Evolutionary conservation across 169 alveolate species (phyloP), one percentile per base, ranked within the genome.

Genomic region (Plasmodium berghei): DNA sequence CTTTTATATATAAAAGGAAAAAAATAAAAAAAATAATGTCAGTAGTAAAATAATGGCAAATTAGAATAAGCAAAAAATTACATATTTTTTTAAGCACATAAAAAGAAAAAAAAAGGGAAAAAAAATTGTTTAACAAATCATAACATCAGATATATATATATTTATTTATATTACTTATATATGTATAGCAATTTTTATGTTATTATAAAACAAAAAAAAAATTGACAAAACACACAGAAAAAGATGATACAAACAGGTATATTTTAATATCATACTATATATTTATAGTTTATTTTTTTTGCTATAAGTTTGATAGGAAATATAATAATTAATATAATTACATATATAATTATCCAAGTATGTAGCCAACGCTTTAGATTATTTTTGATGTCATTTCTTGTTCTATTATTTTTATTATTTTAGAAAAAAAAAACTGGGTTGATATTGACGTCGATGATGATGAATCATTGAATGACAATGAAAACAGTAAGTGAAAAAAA

Each of bases 241-340:
- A 77, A 77, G 71, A 77, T 77, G 89, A 63, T 77, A 54, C 89
- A 77, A 77, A 63, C 89, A 63, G 89, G 80, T 75, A 75, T 5
- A 45, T 0, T 34, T 3, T 4, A 34, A 3, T 5, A 34, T 34
- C 42, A 34, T 34, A 34, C 3, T 34, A 34, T 34, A 34, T 34
- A 34, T 34, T 34, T 34, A 3, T 34, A 34, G 42, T 34, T 34
- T 34, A 34, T 34, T 34, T 28, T 34, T 34, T 34, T 3, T 4
- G 8, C 42, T 4, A 34, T 34, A 1, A 34, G 3, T 3, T 34
- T 1, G 0, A 34, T 34, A 3, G 8, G 8, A 34, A 34, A 34
- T 22, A 34, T 3, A 34, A 34, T 34, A 34, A 34, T 3, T 34
- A 34, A 1, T 28, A 28, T 28, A 2, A 28, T 28, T 28, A 28